Conservation (phyloP, 1,139 yeast genomes). For the Magnusiomyces magnusii region DNA sequence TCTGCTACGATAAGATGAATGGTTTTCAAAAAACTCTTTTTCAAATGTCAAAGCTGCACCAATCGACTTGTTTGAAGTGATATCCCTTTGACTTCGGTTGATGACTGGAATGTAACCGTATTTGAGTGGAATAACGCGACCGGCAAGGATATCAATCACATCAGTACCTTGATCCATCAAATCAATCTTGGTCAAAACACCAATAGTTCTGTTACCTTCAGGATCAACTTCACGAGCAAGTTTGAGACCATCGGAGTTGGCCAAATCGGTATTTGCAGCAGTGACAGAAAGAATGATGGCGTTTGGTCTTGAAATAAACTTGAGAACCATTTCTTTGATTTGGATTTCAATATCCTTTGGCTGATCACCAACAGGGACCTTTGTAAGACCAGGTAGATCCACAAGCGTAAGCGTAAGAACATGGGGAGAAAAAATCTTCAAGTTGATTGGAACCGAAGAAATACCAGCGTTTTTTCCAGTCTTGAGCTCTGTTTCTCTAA, state of each 20-base stretch:
- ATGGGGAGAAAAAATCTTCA: conserved; percentile 92
- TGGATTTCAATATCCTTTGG: conserved; percentile 96
- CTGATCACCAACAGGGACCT: conserved; percentile 99
- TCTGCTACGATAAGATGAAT: conserved; percentile 91
- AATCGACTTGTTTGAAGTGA: conserved; percentile 78
- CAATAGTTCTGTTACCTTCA: conserved; percentile 92
- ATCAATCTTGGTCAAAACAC: conserved; percentile 95
- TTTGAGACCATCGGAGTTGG: conserved; percentile 94
- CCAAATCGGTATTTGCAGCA: conserved; percentile 96
- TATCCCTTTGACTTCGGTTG: conserved; percentile 96
- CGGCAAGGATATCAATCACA: conserved; percentile 92
- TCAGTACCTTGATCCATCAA: conserved; percentile 99
- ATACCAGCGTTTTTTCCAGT: conserved; percentile 93
- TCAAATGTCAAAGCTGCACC: conserved; percentile 84
- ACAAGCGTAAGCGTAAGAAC: conserved; percentile 92
- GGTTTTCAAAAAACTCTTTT: conserved; percentile 70
- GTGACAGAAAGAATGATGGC: conserved; percentile 94
- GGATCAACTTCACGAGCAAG: conserved; percentile 98
- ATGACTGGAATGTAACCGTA: conserved; percentile 97
- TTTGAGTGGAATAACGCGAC: conserved; percentile 89
- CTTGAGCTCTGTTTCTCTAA: conserved; percentile 86
- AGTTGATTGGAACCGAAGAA: conserved; percentile 84
- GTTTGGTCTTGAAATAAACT: conserved; percentile 90
- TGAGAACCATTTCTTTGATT: conserved; percentile 89
- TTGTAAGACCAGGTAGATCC: conserved; percentile 95